Conservation (phyloP, 148 eudicot species). For the Cornus kousa region DNA sequence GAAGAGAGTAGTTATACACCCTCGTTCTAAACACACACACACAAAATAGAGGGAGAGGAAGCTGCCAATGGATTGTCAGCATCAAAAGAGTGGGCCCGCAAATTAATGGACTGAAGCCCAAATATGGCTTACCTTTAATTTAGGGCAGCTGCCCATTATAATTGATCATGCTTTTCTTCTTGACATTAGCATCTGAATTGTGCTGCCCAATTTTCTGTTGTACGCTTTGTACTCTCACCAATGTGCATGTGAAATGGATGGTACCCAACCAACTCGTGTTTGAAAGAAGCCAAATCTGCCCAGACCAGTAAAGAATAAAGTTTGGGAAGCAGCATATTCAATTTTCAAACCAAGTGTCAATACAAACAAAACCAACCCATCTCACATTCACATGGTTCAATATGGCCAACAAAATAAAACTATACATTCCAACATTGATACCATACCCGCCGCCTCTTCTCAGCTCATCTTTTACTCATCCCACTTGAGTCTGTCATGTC, state of each 20-base stretch:
- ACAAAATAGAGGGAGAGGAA: too few species aligned
- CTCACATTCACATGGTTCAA: not conserved
- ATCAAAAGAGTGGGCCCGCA: not conserved
- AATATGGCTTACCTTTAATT: not conserved
- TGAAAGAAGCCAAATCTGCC: not conserved
- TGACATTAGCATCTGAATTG: too few species aligned
- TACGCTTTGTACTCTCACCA: not conserved
- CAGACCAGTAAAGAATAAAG: not conserved
- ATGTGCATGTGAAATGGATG: not conserved
- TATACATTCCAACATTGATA: not conserved
- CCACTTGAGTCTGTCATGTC: too few species aligned
- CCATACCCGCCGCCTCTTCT: too few species aligned
- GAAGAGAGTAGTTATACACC: too few species aligned
- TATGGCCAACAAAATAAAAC: not conserved
- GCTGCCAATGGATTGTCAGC: not conserved
- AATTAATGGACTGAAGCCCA: not conserved
- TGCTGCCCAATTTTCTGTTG: too few species aligned
- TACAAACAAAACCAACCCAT: not conserved
- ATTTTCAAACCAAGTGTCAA: not conserved
- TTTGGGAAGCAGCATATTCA: not conserved
- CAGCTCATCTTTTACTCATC: too few species aligned
- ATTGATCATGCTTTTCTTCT: not conserved
- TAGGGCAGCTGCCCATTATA: not conserved
- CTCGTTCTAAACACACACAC: too few species aligned
- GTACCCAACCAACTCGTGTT: not conserved